Evolutionary conservation across 768 basidiomycete species (phyloP).

Genomic region (Asterophora parasitica): DNA sequence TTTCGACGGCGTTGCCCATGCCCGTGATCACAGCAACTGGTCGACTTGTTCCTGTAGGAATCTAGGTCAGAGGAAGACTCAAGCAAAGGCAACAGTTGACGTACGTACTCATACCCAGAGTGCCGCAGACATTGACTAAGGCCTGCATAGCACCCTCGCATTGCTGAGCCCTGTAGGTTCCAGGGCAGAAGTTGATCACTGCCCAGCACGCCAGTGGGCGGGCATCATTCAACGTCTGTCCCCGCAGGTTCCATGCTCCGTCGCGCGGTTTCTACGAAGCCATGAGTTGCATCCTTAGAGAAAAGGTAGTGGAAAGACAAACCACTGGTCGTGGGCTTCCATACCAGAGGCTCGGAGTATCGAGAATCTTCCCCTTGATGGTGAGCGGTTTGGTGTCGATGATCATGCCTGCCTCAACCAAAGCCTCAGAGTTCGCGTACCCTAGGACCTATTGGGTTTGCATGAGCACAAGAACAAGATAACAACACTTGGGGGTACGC

Average conservation of each 20-base stretch:
- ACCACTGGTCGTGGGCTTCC: background rate
- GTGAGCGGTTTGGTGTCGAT: conserved; percentile 24
- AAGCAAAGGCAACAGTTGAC: background rate
- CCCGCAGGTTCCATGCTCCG: conserved; percentile 26
- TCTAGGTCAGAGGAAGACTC: background rate
- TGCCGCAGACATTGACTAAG: conserved; percentile 14
- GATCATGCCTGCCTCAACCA: conserved; percentile 37
- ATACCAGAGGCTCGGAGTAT: conserved; percentile 15
- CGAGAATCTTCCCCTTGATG: conserved; percentile 21
- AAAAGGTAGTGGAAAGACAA: background rate
- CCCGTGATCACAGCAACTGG: conserved; percentile 3
- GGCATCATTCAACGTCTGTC: conserved; percentile 12
- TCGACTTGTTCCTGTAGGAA: background rate
- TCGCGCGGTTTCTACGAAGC: conserved; percentile 13
- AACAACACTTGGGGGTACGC: background rate
- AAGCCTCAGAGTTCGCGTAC: conserved; percentile 24
- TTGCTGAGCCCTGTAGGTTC: no score
- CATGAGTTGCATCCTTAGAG: background rate
- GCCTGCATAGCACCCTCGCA: no score
- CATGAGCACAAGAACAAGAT: conserved; percentile 2
- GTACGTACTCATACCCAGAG: conserved; percentile 7
- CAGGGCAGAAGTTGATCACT: no score
- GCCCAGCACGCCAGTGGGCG: conserved; percentile 5
- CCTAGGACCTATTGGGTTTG: conserved; percentile 3
- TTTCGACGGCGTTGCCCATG: conserved; percentile 9